These are phyloP conservation scores for Hymenotorrendiella dingleyae DNA, from an alignment of 2,329 filamentous ascomycete genomes.

Conservation along the genomic window DNA sequence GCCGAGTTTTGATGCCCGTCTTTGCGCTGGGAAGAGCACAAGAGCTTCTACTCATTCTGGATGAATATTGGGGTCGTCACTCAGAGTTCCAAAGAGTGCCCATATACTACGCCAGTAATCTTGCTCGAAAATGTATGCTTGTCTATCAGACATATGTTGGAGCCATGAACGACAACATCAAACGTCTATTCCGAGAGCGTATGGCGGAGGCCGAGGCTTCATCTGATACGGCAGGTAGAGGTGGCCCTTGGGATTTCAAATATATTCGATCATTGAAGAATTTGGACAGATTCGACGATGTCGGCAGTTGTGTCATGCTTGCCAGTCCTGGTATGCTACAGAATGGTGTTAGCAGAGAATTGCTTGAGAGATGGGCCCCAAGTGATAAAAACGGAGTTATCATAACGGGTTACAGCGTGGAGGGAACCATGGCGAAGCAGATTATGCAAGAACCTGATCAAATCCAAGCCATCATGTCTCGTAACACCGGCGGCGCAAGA, in stretches of 20 bases:
- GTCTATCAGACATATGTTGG: conserved; percentile 98
- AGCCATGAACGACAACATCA: conserved; percentile 99
- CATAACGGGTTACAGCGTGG: conserved; percentile 96
- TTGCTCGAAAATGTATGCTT: conserved; percentile 95
- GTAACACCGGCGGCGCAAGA: conserved; percentile 57
- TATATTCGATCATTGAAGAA: conserved; percentile 89
- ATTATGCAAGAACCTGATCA: conserved; percentile 92
- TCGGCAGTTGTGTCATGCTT: conserved; percentile 94
- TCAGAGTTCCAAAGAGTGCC: conserved; percentile 82
- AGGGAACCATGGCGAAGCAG: conserved; percentile 96
- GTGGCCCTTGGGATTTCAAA: conserved; percentile 93
- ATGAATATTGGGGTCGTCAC: conserved; percentile 95
- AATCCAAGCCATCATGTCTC: conserved; percentile 89
- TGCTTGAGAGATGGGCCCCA: conserved; percentile 92
- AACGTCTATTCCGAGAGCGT: conserved; percentile 83
- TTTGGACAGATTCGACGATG: conserved; percentile 91
- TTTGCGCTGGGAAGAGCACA: conserved; percentile 93
- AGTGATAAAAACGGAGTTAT: conserved; percentile 97
- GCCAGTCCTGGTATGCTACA: conserved; percentile 98
- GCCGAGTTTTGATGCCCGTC: conserved; percentile 88
- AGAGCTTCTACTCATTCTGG: conserved; percentile 86
- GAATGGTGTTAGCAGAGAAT: conserved; percentile 86
- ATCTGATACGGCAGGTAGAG: conserved; percentile 67
- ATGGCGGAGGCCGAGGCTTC: conserved; percentile 85
- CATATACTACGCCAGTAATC: conserved; percentile 95